Evolutionary conservation across 169 alveolate species (phyloP), one percentile per base, ranked within the genome.

Genomic region (Plasmodium berghei): DNA sequence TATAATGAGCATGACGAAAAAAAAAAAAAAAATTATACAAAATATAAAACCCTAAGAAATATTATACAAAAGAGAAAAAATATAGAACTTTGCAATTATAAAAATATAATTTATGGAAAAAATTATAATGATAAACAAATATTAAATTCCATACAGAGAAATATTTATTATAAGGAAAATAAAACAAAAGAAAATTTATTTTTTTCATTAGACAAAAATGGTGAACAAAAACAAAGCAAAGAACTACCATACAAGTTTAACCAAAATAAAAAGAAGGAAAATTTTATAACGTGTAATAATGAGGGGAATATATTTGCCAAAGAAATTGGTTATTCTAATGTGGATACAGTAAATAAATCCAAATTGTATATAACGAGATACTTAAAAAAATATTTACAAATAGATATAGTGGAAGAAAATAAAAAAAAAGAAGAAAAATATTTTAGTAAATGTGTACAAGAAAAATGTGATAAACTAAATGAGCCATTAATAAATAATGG

Each of bases 21-120:
- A 52, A 26, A 34, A 28, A 73, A 40, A 48, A 59, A 34, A 26
- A 24, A 58, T 34, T 77, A 77, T 54, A 64, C 48, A 64, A 77
- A 63, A 58, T 77, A 77, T 42, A 77, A 77, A 77, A 45, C 54
- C 9, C 63, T 77, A 55, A 77, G 58, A 24, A 64, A 18, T 45
- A 77, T 77, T 63, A 63, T 77, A 58, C 64, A 64, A 52, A 77
- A 66, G 58, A 73, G 72, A 54, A 45, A 28, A 18, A 64, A 69
- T 26, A 54, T 55, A 14, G 67, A 77, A 42, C 20, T 64, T 1
- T 49, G 56, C 20, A 59, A 70, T 16, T 16, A 20, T 22, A 48
- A 70, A 70, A 49, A 18, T 12, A 9, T 70, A 52, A 70, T 48
- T 10, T 20, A n/a, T 20, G 49, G 8, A 49, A 48, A 24, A 14